Evolutionary conservation across 805 yeast species (phyloP), one percentile per base, ranked within the genome.

Genomic region (Priceomyces fermenticarens): DNA sequence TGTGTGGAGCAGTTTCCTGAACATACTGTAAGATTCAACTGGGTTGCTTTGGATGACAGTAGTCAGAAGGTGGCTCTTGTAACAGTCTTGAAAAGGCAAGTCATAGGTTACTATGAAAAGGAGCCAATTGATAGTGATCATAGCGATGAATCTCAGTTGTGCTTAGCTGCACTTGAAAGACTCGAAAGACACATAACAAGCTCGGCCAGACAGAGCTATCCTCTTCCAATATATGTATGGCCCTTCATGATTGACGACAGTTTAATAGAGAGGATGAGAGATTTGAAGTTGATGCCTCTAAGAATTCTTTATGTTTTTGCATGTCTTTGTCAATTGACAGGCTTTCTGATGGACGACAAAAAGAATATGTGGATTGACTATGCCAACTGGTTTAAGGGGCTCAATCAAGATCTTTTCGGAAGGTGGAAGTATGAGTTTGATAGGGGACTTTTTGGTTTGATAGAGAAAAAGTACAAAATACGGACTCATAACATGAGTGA

Each of bases 221-320:
- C 69, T 2, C 45, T 63, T 10, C 72, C 72, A 4, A 33, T 65
- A 5, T 63, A 52, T 43, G 45, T 57, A 38, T 62, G 65, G 55
- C 33, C 60, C 7, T 40, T 61, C 6, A 10, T 53, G 10, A 9
- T 58, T 10, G 40, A 44, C 3, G 41, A 43, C 3, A 45, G 45
- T 4, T 57, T 55, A 32, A 42, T 44, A 4, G 47, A 36, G 7
- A 38, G 62, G 41, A 43, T 60, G 4, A 47, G 59, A 30, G 12
- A 17, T 2, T 47, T 54, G 27, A 43, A 62, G 32, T 52, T 43
- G 32, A 52, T 54, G 30, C 67, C 69, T 0, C 42, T 61, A 14
- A 45, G 63, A 26, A 8, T 63, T 1, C 36, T 67, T 10, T 60
- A 43, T 37, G 40, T 48, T 0, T 59, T 46, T 44, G 33, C 58